Evolutionary conservation across 805 yeast species (phyloP), one percentile per base, ranked within the genome.

Genomic region (Candida arabinofermentans): DNA sequence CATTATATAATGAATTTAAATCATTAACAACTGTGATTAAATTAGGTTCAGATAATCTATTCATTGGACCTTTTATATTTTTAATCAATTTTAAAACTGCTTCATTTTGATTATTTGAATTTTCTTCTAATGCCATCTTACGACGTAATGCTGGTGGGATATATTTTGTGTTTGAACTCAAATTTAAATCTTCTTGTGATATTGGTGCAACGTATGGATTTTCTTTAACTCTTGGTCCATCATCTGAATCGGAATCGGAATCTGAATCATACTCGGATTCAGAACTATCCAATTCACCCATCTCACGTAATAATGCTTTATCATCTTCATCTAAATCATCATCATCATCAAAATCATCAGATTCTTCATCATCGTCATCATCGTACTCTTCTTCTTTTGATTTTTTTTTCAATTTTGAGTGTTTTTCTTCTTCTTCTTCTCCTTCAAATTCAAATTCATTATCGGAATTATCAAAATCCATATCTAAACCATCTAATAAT

Each of bases 31-130:
- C 86, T 2, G 81, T 67, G 10, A 76, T 68, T 23, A 90, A 69
- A 47, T 90, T 93, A 1, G 95, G 80, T 53, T 91, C 98, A 1
- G 96, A 85, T n/a, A 93, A 71, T 61, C 81, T 83, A 61, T 93
- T 93, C 54, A 93, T 68, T 1, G 88, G 79, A 44, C 97, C 90
- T 54, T 89, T 93, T 36, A 90, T 74, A 5, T 78, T 66, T 51
- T 80, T 77, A 40, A 74, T 73, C 27, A 90, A 65, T 27, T 70
- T 74, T 3, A 66, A 37, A 7, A 69, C 57, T 41, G 73, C 79
- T 44, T 74, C 78, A 17, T 75, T 66, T 2, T 66, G 69, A 3
- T 23, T 23, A 23, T 55, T 62, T 0, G 51, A 53, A 3, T 27
- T 34, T 9, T 43, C 43, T 30, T 59, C 69, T 17, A 66, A 42